Evolutionary conservation across 331 rosid species (phyloP), one percentile per base, ranked within the genome.

Genomic region (Rhamnella rubrinervis): DNA sequence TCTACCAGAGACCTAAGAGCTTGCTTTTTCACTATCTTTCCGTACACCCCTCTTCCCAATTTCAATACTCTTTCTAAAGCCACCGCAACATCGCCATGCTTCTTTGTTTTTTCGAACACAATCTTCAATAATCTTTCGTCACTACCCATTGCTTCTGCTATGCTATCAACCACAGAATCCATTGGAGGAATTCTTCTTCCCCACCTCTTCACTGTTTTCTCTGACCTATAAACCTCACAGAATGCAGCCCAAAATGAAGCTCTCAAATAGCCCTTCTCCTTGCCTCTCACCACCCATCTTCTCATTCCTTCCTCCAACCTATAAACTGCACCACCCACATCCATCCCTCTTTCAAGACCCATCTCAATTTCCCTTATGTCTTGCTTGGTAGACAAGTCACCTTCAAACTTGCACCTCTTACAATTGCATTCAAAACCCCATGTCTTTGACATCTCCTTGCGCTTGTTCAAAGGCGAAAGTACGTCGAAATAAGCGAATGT

Each of bases 391-490:
- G 41, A 68, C 5, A 88, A 49, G 13, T 80, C 82, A 57, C 70
- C 89, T 65, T 93, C 98, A 71, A 87, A 93, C 71, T 56, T 80
- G 71, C 98, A 91, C 74, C 98, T 84, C 79, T 80, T 89, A 41
- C 97, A 93, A 58, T 68, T 73, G 55, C 98, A 93, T 5, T 76
- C 80, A 61, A 93, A 87, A 5, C 88, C 96, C 98, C 96, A 93
- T 44, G 89, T 84, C 77, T 70, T 58, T 0, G 88, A 70, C 88
- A 81, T 78, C 63, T 84, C 89, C 60, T 28, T 84, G 56, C 98
- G 81, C 84, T 80, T 85, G 38, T 46, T 77, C 70, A 78, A 61
- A 0, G 83, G 76, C 46, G 66, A 74, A 63, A 93, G 71, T 3
- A 87, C 85, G 9, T 91, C 96, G 1, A 88, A 75, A 71, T 93